A percentile compares a stretch with the other conserved stretches of the same genome.
These are phyloP conservation scores for Mycena alexandri DNA, from an alignment of 768 basidiomycete species.

Conservation along the genomic window DNA sequence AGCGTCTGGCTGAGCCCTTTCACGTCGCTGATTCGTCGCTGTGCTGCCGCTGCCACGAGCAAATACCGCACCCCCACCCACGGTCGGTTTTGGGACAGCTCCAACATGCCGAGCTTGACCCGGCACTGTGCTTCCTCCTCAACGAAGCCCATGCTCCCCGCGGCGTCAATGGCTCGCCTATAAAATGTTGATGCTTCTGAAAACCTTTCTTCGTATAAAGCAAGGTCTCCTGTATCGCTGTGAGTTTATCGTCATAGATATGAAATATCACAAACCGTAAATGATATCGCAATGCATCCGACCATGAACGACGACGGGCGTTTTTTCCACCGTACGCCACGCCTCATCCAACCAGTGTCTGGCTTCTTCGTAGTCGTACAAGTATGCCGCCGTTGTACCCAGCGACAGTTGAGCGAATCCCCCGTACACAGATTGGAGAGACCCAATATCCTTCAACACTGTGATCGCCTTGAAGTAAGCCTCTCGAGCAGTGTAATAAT, in stretches of 20 bases:
- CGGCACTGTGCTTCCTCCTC: conserved; percentile 31
- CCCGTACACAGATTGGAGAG: conserved; percentile 9
- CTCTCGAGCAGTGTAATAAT: conserved; percentile 29
- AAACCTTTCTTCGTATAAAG: conserved; percentile 21
- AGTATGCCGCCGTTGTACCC: conserved; percentile 27
- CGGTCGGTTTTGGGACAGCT: conserved; percentile 20
- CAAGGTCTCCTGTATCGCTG: conserved; percentile 28
- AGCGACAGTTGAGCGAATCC: conserved; percentile 34
- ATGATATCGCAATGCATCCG: conserved; percentile 32
- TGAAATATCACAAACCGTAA: conserved; percentile 14
- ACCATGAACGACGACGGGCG: conserved; percentile 13
- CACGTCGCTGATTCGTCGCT: conserved; percentile 32
- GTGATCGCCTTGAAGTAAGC: conserved; percentile 25
- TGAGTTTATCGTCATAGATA: neutral
- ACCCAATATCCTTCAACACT: conserved; percentile 21
- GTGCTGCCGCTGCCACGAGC: conserved; percentile 29
- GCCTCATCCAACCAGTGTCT: conserved; percentile 26
- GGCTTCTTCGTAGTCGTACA: conserved; percentile 33
- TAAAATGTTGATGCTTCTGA: conserved; percentile 31
- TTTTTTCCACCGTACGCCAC: conserved; percentile 20
- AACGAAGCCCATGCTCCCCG: conserved; percentile 26
- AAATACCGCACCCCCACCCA: conserved; percentile 31
- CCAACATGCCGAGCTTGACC: conserved; percentile 35
- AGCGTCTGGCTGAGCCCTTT: conserved; percentile 35
- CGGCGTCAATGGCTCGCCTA: conserved; percentile 22